Conservation (phyloP, 2,329 filamentous ascomycete genomes). For the Verticillium albo-atrum region DNA sequence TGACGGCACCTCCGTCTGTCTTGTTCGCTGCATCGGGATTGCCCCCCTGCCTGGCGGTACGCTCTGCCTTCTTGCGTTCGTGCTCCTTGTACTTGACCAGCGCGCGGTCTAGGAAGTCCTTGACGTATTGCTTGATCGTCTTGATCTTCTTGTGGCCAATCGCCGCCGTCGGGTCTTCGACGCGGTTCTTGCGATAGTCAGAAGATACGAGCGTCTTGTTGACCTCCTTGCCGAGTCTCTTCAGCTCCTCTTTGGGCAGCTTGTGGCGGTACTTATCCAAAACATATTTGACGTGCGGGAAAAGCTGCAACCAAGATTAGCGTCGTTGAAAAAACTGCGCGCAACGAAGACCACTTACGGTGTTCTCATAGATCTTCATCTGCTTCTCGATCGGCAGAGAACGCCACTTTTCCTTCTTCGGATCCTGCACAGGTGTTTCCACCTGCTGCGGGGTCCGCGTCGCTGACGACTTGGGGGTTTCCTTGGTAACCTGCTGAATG, state of each 20-base stretch:
- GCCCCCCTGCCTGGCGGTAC: constrained; percentile 20
- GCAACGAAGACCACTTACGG: constrained; percentile 51
- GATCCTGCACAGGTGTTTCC: constrained; percentile 50
- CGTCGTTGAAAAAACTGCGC: neutral
- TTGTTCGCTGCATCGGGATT: constrained; percentile 4
- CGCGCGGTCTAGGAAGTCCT: constrained; percentile 83
- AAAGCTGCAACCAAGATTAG: constrained; percentile 56
- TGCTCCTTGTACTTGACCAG: constrained; percentile 68
- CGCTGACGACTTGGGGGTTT: constrained; percentile 47
- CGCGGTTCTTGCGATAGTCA: constrained; percentile 87
- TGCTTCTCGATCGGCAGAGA: constrained; percentile 73
- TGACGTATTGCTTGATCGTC: constrained; percentile 52
- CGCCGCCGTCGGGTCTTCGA: constrained; percentile 67
- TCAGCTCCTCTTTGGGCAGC: constrained; percentile 73
- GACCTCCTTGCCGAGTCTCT: constrained; percentile 61
- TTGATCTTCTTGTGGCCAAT: constrained; percentile 75
- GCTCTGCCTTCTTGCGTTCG: constrained; percentile 58
- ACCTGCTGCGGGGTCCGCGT: constrained; percentile 62
- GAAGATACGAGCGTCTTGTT: constrained; percentile 87
- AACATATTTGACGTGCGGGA: constrained; percentile 79
- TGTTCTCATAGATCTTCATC: constrained; percentile 93
- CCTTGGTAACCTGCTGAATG: constrained; percentile 78
- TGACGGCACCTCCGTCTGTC: constrained; percentile 5
- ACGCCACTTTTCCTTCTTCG: constrained; percentile 68
- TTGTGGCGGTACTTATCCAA: constrained; percentile 84